Conservation (phyloP, 352 stramenopile species). For the Phytophthora niederhauseri region DNA sequence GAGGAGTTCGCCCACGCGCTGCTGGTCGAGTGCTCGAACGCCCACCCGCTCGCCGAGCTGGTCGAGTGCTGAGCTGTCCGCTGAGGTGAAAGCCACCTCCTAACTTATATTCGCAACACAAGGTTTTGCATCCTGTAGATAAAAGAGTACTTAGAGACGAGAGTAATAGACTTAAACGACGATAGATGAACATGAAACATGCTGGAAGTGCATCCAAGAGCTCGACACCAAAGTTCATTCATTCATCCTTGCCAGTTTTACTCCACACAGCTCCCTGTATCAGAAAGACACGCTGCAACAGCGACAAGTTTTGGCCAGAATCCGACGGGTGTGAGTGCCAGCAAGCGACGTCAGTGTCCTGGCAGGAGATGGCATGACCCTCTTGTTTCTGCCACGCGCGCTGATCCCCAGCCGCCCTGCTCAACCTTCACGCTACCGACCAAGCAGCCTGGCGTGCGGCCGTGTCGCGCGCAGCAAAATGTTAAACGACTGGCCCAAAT, state of each 20-base stretch:
- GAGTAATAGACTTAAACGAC: slow-evolving; percentile 30
- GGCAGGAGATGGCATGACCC: slow-evolving; percentile 12
- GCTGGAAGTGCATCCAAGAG: neutral
- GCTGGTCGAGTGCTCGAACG: slow-evolving; percentile 74
- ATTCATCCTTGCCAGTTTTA: neutral
- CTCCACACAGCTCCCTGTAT: neutral
- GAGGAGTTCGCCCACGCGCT: slow-evolving; percentile 80
- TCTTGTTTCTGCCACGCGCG: slow-evolving; percentile 22
- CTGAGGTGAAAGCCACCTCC: neutral
- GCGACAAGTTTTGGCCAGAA: slow-evolving; percentile 20
- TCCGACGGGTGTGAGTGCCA: slow-evolving; percentile 13
- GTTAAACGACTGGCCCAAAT: slow-evolving; percentile 16
- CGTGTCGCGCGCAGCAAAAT: slow-evolving; percentile 12
- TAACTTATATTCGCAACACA: slow-evolving; percentile 38
- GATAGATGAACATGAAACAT: slow-evolving; percentile 13
- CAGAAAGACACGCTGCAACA: slow-evolving; percentile 14
- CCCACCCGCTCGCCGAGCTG: slow-evolving; percentile 73
- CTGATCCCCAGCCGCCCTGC: slow-evolving; percentile 15
- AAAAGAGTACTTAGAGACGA: slow-evolving; percentile 31
- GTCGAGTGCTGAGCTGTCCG: slow-evolving; percentile 50
- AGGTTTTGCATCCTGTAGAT: slow-evolving; percentile 45
- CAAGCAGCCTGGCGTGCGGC: slow-evolving; percentile 19
- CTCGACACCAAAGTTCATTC: neutral
- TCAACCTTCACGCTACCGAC: neutral
- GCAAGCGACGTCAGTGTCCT: slow-evolving; percentile 16